Conservation (phyloP, 2,329 filamentous ascomycete species). For the Exophiala xenobiotica region DNA sequence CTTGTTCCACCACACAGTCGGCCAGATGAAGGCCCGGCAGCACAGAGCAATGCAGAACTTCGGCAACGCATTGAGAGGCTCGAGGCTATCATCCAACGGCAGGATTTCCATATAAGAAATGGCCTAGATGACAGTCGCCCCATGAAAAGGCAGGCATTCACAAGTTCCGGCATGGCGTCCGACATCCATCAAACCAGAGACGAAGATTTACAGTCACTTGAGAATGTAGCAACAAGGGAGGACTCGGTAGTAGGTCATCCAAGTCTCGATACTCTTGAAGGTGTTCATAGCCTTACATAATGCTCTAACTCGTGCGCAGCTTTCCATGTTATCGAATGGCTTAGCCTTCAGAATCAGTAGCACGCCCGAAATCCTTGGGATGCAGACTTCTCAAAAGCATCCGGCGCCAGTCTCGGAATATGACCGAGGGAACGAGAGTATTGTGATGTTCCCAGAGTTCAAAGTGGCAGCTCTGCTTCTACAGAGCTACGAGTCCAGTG, state of each 20-base stretch:
- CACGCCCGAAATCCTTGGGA: neutral
- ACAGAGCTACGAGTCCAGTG: slow-evolving; percentile 1
- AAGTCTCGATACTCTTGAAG: neutral
- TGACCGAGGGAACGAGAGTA: neutral
- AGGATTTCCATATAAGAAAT: neutral
- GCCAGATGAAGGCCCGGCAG: neutral
- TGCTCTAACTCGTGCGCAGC: neutral
- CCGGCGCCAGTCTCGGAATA: neutral
- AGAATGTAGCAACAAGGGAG: slow-evolving; percentile 5
- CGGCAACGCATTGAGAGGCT: neutral
- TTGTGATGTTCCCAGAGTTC: neutral
- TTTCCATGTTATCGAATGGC: neutral
- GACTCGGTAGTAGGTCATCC: neutral
- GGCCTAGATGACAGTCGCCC: neutral
- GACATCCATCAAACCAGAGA: neutral
- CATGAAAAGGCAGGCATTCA: neutral
- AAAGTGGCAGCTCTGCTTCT: neutral
- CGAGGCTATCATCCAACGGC: neutral
- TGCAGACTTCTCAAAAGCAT: neutral
- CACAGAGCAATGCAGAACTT: neutral
- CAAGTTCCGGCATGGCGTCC: neutral
- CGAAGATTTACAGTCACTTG: slow-evolving; percentile 1
- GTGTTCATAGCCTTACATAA: neutral
- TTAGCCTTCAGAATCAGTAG: neutral
- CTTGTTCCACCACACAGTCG: neutral